A percentile compares a stretch with the other conserved stretches of the same genome.
Conservation (phyloP, 805 yeast genomes). For the Naumovozyma baii region DNA sequence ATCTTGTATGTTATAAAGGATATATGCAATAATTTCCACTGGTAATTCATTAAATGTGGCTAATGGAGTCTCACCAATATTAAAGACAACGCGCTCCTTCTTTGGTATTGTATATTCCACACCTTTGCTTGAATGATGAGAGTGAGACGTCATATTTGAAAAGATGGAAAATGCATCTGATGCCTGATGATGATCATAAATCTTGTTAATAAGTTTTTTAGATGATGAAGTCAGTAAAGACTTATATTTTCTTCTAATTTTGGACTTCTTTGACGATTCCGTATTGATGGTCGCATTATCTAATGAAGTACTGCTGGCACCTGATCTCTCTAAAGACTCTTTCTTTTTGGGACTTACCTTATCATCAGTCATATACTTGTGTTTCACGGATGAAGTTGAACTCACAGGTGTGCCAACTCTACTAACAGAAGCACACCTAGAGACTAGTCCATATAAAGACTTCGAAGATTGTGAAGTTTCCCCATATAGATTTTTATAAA, state of each 20-base stretch:
- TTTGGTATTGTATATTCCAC: slow-evolving; percentile 2
- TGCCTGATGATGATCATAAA: slow-evolving; percentile 27
- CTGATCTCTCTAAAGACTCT: neutral
- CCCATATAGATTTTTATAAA: slow-evolving; percentile 19
- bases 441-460: neutral
- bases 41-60: slow-evolving; percentile 28
- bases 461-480: neutral
- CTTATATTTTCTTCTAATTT: slow-evolving; percentile 18
- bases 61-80: slow-evolving; percentile 6
- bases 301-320: neutral
- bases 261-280: slow-evolving; percentile 11
- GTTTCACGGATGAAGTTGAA: too few species aligned
- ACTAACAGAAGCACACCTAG: neutral
- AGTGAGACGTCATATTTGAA: slow-evolving; percentile 19
- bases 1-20: slow-evolving; percentile 17
- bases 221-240: slow-evolving; percentile 19
- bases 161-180: slow-evolving; percentile 26
- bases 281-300: slow-evolving; percentile 8
- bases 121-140: slow-evolving; percentile 7
- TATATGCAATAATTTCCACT: slow-evolving; percentile 23
- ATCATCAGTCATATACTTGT: too few species aligned
- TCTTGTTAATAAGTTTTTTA: slow-evolving; percentile 24
- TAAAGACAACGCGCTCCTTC: neutral
- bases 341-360: too few species aligned
- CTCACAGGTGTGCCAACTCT: neutral